phyloP scores from a whole-genome alignment of 1,139 yeast species.

The Zygoascus hellenicus region DNA sequence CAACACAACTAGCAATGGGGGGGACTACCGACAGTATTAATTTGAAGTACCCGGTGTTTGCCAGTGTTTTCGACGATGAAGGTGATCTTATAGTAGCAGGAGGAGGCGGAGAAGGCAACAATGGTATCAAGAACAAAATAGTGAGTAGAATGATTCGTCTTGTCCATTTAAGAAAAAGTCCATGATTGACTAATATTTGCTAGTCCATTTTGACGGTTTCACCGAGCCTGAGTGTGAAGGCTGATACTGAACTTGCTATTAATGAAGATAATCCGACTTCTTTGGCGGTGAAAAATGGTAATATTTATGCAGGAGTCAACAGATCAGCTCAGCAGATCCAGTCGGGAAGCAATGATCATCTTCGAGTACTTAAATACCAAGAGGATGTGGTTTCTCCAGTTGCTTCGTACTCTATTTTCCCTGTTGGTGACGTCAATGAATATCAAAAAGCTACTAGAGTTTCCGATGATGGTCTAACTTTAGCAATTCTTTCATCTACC shows the following conservation, averaged over 20 bases:
- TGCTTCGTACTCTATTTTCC: slow-evolving; percentile 8
- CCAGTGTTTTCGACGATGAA: slow-evolving; percentile 62
- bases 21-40: slow-evolving; percentile 29
- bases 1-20: not conserved
- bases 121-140: slow-evolving; percentile 82
- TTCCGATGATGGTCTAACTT: slow-evolving; percentile 15
- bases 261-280: slow-evolving; percentile 35
- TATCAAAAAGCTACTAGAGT: slow-evolving; percentile 28
- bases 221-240: slow-evolving; percentile 14
- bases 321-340: slow-evolving; percentile 53
- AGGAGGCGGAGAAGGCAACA: slow-evolving; percentile 91
- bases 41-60: slow-evolving; percentile 77
- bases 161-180: not conserved
- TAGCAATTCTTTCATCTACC: slow-evolving; percentile 23
- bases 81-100: slow-evolving; percentile 70
- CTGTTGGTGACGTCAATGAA: slow-evolving; percentile 19
- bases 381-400: slow-evolving; percentile 31
- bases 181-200: not conserved
- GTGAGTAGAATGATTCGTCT: slow-evolving; percentile 15
- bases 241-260: slow-evolving; percentile 22
- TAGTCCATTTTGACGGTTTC: slow-evolving; percentile 17
- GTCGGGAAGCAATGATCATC: slow-evolving; percentile 63
- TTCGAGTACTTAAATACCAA: slow-evolving; percentile 50
- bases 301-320: slow-evolving; percentile 68
- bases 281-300: slow-evolving; percentile 27